Evolutionary conservation across 2,329 filamentous ascomycete species (phyloP), one percentile per base, ranked within the genome.

Genomic region (Periconia sp.): DNA sequence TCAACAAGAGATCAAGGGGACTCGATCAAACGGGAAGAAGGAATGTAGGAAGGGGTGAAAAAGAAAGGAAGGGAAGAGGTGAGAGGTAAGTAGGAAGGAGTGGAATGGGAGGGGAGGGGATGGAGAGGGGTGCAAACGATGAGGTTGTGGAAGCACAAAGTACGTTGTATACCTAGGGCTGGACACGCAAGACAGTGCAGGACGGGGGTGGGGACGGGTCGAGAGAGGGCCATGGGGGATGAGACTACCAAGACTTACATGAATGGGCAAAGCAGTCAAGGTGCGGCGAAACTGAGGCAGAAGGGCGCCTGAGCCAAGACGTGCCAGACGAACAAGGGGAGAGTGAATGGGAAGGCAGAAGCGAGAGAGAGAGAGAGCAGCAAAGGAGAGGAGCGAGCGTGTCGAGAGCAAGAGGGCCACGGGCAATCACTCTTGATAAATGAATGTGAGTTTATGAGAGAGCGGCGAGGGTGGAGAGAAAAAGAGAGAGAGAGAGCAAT

Each of bases 271-370:
- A 60, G 54, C 62, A 61, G 50, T 58, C 49, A 48, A 55, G 50
- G 49, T 52, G 53, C 49, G 54, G 54, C 54, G 54, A 65, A 58
- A 62, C 59, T 62, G 64, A 61, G 59, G 62, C 61, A 58, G 56
- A 59, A 65, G 57, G 55, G 58, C 61, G 67, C 68, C 18, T 60
- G 56, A 62, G 68, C 66, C 69, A 72, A 72, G 68, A 69, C 69
- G 71, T 72, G 70, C 70, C 71, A 71, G 71, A 73, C 71, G 66
- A 40, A 58, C 53, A 51, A 49, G 50, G 44, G 20, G 41, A 49
- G 55, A 52, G n/a, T n/a, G n/a, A 60, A 61, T 57, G 55, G 55
- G 54, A 60, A 61, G 57, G 55, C 58, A 60, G 60, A 54, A 59
- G 53, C 52, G 57, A 58, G 52, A 49, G 53, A 58, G 60, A 52